A percentile compares a stretch with the other conserved stretches of the same genome.
Conservation (phyloP, 148 eudicot species). For the Cornus suecica region DNA sequence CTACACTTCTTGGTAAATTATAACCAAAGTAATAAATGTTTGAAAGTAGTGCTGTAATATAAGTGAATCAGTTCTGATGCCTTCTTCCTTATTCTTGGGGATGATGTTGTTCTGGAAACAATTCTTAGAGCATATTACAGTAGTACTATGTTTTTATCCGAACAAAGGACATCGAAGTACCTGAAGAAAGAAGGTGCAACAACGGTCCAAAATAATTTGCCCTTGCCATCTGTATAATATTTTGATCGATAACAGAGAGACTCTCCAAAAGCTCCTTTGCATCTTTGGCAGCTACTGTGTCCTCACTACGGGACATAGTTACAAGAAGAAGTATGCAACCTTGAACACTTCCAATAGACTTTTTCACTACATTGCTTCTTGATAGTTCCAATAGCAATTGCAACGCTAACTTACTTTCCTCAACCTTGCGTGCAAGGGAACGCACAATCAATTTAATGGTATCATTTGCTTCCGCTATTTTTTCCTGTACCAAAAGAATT, state of each 20-base stretch:
- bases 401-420: conserved; percentile 12
- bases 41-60: too few species aligned
- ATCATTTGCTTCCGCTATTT: conserved; percentile 2
- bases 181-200: conserved; percentile 14
- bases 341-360: conserved; percentile 9
- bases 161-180: neutral
- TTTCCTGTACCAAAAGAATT: conserved; percentile 10
- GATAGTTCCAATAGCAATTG: conserved; percentile 14
- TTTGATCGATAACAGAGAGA: conserved; percentile 5
- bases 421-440: conserved; percentile 6
- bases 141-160: neutral
- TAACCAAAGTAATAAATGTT: too few species aligned
- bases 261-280: conserved; percentile 12
- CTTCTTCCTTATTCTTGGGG: too few species aligned
- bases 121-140: neutral
- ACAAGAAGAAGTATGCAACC: conserved; percentile 14
- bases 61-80: too few species aligned
- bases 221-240: conserved; percentile 16
- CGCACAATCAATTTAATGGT: conserved; percentile 11
- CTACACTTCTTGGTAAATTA: too few species aligned
- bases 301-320: conserved; percentile 9
- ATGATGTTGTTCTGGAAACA: too few species aligned
- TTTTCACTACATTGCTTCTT: neutral
- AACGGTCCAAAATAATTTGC: conserved; percentile 17
- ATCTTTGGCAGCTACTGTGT: conserved; percentile 12